Conservation (phyloP, 140 eudicot species). For the Artemisia princeps region DNA sequence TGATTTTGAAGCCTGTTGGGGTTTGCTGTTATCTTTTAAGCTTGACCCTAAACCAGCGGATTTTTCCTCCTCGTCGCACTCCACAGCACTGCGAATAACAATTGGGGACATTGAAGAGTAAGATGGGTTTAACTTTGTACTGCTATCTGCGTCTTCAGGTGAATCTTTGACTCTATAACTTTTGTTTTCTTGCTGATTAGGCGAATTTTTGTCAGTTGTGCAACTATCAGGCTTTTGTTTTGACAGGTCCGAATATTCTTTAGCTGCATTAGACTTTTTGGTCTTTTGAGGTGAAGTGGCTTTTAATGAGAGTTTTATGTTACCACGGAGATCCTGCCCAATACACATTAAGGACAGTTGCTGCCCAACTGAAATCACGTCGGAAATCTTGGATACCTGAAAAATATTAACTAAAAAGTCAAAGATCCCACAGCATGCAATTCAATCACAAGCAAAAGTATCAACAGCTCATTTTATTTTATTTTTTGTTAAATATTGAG, state of each 20-base stretch:
- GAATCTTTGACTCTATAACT: slow-evolving; percentile 13
- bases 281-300: slow-evolving; percentile 51
- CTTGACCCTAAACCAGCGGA: slow-evolving; percentile 25
- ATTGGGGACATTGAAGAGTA: slow-evolving; percentile 44
- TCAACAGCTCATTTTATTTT: background rate
- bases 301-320: slow-evolving; percentile 75
- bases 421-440: background rate
- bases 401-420: slow-evolving; percentile 17
- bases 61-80: slow-evolving; percentile 82
- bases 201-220: slow-evolving; percentile 24
- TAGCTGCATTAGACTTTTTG: slow-evolving; percentile 14
- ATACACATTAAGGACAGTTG: slow-evolving; percentile 72
- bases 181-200: slow-evolving; percentile 29
- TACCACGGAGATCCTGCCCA: slow-evolving; percentile 81
- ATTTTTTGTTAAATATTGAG: background rate
- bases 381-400: slow-evolving; percentile 72
- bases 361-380: slow-evolving; percentile 76
- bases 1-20: slow-evolving; percentile 17
- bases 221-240: slow-evolving; percentile 25
- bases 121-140: slow-evolving; percentile 21
- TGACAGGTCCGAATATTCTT: slow-evolving; percentile 22
- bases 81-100: slow-evolving; percentile 72
- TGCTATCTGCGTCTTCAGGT: slow-evolving; percentile 19
- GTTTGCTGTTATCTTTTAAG: slow-evolving; percentile 22
- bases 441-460: slow-evolving; percentile 12